These are phyloP conservation scores for Paraphoma chrysanthemicola DNA, from an alignment of 2,329 filamentous ascomycete genomes.

Conservation along the genomic window DNA sequence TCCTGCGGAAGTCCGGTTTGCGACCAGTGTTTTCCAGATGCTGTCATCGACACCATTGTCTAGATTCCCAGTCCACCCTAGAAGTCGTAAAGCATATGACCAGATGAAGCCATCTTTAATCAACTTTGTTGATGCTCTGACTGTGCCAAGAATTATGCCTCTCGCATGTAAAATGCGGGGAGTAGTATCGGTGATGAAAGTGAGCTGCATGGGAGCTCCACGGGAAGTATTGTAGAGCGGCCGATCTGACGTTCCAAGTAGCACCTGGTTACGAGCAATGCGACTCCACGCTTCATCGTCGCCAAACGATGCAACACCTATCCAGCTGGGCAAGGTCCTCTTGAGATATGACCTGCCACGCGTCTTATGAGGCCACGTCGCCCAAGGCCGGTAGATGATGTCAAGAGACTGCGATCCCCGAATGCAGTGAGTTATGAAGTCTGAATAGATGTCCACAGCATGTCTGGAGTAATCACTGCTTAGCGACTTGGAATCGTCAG, in stretches of 20 bases:
- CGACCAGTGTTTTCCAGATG: not conserved
- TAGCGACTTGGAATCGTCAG: not conserved
- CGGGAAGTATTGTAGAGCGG: not conserved
- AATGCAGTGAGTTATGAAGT: slow-evolving; percentile 31
- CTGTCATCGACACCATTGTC: not conserved
- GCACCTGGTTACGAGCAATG: not conserved
- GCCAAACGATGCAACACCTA: not conserved
- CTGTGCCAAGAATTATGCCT: not conserved
- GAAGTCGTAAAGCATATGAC: not conserved
- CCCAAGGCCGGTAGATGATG: slow-evolving; percentile 48
- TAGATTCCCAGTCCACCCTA: not conserved
- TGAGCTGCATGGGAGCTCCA: not conserved
- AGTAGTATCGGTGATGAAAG: not conserved
- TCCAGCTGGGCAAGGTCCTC: not conserved
- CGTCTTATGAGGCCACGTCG: slow-evolving; percentile 7
- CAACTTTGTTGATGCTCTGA: not conserved
- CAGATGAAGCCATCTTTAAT: not conserved
- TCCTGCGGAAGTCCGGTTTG: slow-evolving; percentile 8
- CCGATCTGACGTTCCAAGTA: not conserved
- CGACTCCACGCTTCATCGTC: slow-evolving; percentile 7
- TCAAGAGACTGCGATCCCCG: slow-evolving; percentile 35
- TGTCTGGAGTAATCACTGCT: not conserved
- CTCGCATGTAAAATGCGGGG: not conserved
- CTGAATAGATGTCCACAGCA: slow-evolving; percentile 20
- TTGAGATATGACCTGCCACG: not conserved